Base-by-base conservation (phyloP, 257 asterid species). In the Lavandula angustifolia region DNA sequence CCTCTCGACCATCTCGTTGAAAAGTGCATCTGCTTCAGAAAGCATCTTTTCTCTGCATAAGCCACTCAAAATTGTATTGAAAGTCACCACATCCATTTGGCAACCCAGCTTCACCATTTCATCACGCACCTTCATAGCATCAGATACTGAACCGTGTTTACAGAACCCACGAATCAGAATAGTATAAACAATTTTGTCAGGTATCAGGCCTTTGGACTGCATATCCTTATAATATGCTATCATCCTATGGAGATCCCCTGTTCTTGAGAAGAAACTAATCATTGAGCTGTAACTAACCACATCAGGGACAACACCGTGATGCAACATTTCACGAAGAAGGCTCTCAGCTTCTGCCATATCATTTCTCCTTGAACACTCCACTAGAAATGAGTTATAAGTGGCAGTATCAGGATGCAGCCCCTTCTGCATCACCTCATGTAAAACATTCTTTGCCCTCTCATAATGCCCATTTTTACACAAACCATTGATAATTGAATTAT, bases 1-100 rank as follows among this genome's bases (percentile, higher is more conserved):
- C 75, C 92, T 84, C 63, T 86, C 90, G 60, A 72, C 69, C 96
- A 88, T 88, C 84, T 88, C 95, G 18, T 71, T 79, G 76, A 88
- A 82, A 63, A 88, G 82, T 13, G 63, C 61, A 66, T 81, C 81
- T 1, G 90, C 92, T 52, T 88, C 92, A 0, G 48, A 11, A 32
- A 86, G 78, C 87, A 75, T 72, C 78, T 78, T 86, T 58, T 69
- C 85, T 71, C 67, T 84, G 80, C 92, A 86, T 32, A 88, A 69
- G 32, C 92, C 96, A 49, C 80, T 82, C 71, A 88, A 75, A 71
- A 86, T 66, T 44, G 87, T 53, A 54, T 88, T 88, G 78, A 82
- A 88, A 53, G 90, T 79, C 64, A 88, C 84, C 72, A 81, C 88
- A 66, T 88, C 96, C 84, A 86, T 71, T 31, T 66, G 72, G 72